Conservation (phyloP, 2,329 filamentous ascomycete species). For the Orbilia ellipsospora region DNA sequence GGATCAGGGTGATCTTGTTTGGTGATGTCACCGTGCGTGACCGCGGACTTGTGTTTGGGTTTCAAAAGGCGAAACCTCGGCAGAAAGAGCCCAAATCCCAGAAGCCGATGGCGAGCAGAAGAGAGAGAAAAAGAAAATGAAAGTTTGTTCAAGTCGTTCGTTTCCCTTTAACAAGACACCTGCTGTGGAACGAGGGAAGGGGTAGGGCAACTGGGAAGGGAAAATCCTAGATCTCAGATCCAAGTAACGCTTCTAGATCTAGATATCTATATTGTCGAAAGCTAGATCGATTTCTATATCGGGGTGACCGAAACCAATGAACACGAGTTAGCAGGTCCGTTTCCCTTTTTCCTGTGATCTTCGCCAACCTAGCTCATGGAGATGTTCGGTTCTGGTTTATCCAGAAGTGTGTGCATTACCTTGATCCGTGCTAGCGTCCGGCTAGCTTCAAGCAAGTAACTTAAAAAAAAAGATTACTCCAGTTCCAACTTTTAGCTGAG, state of each 20-base stretch:
- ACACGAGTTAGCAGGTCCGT: conserved; percentile 16
- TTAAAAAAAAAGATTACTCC: not conserved
- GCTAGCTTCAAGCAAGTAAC: too few species aligned
- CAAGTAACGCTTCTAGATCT: not conserved
- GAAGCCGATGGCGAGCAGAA: not conserved
- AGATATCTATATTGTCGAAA: conserved; percentile 1
- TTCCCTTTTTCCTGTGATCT: not conserved
- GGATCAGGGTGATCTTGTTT: not conserved
- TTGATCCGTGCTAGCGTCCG: not conserved
- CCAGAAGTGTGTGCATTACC: not conserved
- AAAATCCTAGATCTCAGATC: conserved; percentile 12
- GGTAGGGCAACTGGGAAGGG: not conserved
- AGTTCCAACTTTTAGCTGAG: not conserved
- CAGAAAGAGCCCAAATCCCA: not conserved
- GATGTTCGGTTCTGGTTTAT: not conserved
- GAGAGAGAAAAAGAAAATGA: not conserved
- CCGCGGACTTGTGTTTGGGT: conserved; percentile 9
- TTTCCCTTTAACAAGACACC: not conserved
- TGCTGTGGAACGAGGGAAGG: conserved; percentile 5
- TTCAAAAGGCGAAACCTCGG: conserved; percentile 30
- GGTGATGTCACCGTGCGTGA: conserved; percentile 27
- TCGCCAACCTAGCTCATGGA: not conserved
- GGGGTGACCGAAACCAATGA: not conserved
- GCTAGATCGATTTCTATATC: conserved; percentile 13
- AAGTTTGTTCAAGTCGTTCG: not conserved